These are phyloP conservation scores for Beauveria pseudobassiana DNA, from an alignment of 2,329 filamentous ascomycete species.

Conservation along the genomic window DNA sequence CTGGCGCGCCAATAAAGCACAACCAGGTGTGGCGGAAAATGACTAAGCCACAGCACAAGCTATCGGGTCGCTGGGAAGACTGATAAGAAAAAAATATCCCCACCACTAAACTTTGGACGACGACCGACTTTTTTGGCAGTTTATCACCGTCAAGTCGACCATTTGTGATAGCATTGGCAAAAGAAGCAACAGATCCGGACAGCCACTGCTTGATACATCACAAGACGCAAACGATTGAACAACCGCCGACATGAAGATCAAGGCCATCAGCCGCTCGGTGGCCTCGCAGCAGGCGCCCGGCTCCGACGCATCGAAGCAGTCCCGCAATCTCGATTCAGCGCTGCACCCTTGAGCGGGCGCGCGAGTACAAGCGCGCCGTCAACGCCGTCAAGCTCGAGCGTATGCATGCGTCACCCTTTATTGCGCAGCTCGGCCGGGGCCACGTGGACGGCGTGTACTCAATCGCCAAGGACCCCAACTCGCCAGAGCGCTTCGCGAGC, in stretches of 20 bases:
- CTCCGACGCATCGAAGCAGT: conserved; percentile 55
- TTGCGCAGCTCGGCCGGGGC: conserved; percentile 78
- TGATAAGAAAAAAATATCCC: conserved; percentile 12
- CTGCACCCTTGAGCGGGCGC: conserved; percentile 84
- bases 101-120: conserved; percentile 4
- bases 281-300: conserved; percentile 60
- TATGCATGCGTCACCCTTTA: conserved; percentile 71
- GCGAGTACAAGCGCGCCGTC: conserved; percentile 56
- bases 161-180: background rate
- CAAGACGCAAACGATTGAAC: background rate
- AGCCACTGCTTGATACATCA: background rate
- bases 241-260: conserved; percentile 44
- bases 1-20: background rate
- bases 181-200: background rate
- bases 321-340: conserved; percentile 71
- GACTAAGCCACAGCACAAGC: conserved; percentile 10
- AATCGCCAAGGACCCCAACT: conserved; percentile 71
- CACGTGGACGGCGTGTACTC: conserved; percentile 84
- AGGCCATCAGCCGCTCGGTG: conserved; percentile 59
- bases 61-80: background rate
- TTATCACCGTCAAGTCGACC: background rate
- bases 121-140: background rate
- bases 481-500: conserved; percentile 67
- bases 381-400: conserved; percentile 88
- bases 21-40: background rate